Percentiles rank a stretch among this genome's conserved stretches.
phyloP scores from a whole-genome alignment of 805 yeast species.

The Wickerhamomyces kurtzmanii region DNA sequence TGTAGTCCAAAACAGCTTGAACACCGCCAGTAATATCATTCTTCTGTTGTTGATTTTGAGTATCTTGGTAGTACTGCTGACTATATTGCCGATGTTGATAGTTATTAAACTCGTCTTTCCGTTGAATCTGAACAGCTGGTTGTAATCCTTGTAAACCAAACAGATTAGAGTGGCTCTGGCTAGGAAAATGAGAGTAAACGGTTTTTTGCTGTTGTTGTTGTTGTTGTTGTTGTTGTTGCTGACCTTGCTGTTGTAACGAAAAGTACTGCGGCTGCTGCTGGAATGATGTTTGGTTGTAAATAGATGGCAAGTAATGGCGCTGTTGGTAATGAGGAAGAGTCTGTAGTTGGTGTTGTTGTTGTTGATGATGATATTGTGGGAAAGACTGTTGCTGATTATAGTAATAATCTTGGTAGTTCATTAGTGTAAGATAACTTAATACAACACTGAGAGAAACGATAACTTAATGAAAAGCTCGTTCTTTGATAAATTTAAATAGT shows the following conservation, averaged over 20 bases:
- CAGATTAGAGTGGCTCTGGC: background rate
- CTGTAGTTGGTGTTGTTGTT: slow-evolving; percentile 7
- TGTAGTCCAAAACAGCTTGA: slow-evolving; percentile 69
- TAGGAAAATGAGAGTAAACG: background rate
- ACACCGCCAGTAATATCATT: slow-evolving; percentile 54
- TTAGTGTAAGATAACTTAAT: slow-evolving; percentile 3
- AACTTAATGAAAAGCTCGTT: slow-evolving; percentile 34
- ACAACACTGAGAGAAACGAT: slow-evolving; percentile 17
- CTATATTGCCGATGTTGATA: too few relatives aligned
- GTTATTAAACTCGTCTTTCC: too few relatives aligned
- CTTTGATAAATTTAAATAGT: too few relatives aligned
- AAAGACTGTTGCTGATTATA: slow-evolving; percentile 1
- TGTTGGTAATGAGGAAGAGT: slow-evolving; percentile 6
- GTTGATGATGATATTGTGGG: slow-evolving; percentile 7
- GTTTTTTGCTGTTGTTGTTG: slow-evolving; percentile 2
- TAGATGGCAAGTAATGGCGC: slow-evolving; percentile 4
- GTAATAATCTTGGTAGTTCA: background rate
- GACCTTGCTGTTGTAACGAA: too few relatives aligned
- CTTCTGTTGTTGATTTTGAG: slow-evolving; percentile 5
- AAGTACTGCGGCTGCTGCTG: slow-evolving; percentile 2
- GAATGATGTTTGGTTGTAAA: slow-evolving; percentile 6
- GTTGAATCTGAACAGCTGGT: background rate
- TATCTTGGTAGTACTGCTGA: too few relatives aligned
- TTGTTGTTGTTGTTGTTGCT: slow-evolving; percentile 4
- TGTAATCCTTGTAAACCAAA: background rate